phyloP scores from a whole-genome alignment of 768 basidiomycete species.

The Galerina sulciceps region DNA sequence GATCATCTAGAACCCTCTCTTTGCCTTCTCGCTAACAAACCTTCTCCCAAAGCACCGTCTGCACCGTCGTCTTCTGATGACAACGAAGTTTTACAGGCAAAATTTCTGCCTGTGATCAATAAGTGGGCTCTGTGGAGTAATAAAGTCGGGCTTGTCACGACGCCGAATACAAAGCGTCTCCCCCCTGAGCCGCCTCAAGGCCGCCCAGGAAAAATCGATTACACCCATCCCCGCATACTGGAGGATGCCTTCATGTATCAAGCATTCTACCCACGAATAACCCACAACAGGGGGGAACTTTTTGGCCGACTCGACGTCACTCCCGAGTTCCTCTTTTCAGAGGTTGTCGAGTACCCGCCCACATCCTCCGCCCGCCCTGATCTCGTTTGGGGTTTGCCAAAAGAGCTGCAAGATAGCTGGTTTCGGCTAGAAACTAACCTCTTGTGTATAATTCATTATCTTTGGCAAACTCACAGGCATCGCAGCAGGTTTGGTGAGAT shows the following conservation, averaged over 20 bases:
- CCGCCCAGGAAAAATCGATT: background rate
- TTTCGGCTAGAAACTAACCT: background rate
- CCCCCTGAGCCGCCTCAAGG: background rate
- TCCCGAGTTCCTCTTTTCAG: background rate
- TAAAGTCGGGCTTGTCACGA: background rate
- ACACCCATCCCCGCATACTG: background rate
- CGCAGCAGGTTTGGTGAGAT: background rate
- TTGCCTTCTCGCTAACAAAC: too few relatives aligned
- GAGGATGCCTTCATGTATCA: background rate
- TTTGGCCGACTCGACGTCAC: background rate
- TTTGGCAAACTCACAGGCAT: background rate
- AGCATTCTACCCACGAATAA: background rate
- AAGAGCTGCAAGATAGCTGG: background rate
- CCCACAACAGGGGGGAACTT: background rate
- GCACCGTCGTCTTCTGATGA: too few relatives aligned
- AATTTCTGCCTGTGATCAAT: too few relatives aligned
- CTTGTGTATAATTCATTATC: background rate
- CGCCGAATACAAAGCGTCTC: background rate
- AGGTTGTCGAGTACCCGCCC: background rate
- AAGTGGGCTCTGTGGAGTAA: background rate
- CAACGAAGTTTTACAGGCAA: too few relatives aligned
- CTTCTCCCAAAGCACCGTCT: too few relatives aligned
- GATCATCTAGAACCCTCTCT: too few relatives aligned
- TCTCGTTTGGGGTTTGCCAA: background rate
- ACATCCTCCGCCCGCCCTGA: background rate